phyloP scores from a whole-genome alignment of 2,329 filamentous ascomycete species.

The Samsoniella hepiali region DNA sequence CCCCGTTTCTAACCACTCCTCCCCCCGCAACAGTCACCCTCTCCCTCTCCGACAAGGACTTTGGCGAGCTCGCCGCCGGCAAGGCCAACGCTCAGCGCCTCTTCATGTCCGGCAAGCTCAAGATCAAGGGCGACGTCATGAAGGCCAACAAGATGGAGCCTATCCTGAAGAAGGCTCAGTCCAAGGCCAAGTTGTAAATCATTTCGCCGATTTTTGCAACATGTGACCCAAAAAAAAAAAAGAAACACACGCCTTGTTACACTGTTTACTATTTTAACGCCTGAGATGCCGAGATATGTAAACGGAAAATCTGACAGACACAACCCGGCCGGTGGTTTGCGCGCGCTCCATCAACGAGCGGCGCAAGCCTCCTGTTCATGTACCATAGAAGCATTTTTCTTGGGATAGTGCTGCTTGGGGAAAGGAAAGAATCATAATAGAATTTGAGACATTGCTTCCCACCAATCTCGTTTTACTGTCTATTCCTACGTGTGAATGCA shows the following conservation, averaged over 20 bases:
- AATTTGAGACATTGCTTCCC: conserved; percentile 2
- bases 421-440: neutral
- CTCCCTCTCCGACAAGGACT: conserved; percentile 78
- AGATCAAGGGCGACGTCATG: conserved; percentile 98
- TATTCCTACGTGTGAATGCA: neutral
- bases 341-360: neutral
- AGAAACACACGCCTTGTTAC: neutral
- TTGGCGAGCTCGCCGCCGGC: conserved; percentile 75
- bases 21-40: conserved; percentile 66
- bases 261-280: neutral
- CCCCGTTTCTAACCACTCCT: neutral
- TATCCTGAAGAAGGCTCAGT: conserved; percentile 82
- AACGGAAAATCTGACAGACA: neutral
- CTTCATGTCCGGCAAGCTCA: conserved; percentile 98
- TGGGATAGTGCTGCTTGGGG: conserved; percentile 5
- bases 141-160: conserved; percentile 97
- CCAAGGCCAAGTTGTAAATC: conserved; percentile 75
- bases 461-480: neutral
- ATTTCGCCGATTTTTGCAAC: neutral
- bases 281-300: conserved; percentile 7
- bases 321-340: neutral
- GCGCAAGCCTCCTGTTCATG: neutral
- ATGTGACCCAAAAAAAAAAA: neutral
- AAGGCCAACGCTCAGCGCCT: conserved; percentile 92
- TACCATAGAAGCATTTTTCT: conserved; percentile 14